Evolutionary conservation across 768 basidiomycete genomes (phyloP), one percentile per base, ranked within the genome.

Genomic region (Erythrobasidium yunnanense): DNA sequence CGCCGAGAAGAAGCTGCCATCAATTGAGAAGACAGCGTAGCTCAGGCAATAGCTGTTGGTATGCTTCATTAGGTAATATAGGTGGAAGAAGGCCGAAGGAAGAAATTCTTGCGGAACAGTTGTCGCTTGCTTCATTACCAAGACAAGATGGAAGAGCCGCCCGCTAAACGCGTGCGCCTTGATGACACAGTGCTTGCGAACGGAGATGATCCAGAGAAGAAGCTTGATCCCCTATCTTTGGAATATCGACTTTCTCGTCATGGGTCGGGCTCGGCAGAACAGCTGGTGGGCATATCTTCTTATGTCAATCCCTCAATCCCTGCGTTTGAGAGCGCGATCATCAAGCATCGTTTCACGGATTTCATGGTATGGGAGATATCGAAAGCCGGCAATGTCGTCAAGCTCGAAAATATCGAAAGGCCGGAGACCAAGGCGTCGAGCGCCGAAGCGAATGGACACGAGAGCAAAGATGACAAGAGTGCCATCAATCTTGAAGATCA

Each of bases 321-420:
- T 2, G 82, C 83, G 73, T 84, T 97, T 69, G n/a, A 34, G 29
- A 42, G 57, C 53, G 65, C 54, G 27, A 70, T 62, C 34, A 46
- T 57, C 3, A 23, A 66, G 49, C 63, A 50, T 22, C 32, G 92
- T 72, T 97, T 97, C 76, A 93, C 93, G 42, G 95, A 99, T 77
- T 99, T 99, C 74, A 72, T 97, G 72, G 95, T 99, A 20, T 87
- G 82, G 72, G 95, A 99, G 77, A 85, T 99, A 32, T 85, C 87
- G 73, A 81, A 84, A 67, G 85, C 88, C 69, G 82, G 85, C 47
- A 83, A 87, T 69, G 85, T 88, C 6, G 78, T 95, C 18, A 86
- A 88, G 73, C 73, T 99, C 33, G 88, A 88, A 74, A 83, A 84
- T 57, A 81, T 97, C 38, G 81, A 78, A 34, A 84, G 84, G 73